Conservation (phyloP, 148 eudicot species). For the Chenopodium formosanum region DNA sequence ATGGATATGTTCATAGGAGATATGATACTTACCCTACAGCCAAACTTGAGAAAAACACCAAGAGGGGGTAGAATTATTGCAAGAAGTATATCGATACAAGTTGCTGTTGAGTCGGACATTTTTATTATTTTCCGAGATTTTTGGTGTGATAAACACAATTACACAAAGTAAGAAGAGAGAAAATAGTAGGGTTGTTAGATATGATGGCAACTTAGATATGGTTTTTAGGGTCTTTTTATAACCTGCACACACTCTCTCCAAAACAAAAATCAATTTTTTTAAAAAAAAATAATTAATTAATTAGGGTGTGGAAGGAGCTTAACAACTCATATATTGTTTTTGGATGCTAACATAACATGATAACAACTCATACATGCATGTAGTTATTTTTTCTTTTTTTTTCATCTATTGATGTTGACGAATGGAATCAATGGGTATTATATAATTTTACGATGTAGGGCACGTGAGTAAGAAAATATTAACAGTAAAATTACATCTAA, state of each 20-base stretch:
- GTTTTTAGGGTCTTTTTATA: too few relatives aligned
- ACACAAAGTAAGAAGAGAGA: not conserved
- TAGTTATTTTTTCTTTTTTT: too few relatives aligned
- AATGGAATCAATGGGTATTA: too few relatives aligned
- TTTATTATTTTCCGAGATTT: not conserved
- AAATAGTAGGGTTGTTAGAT: not conserved
- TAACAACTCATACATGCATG: not conserved
- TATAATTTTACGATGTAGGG: too few relatives aligned
- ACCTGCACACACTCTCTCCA: too few relatives aligned
- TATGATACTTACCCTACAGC: slow-evolving; percentile 25
- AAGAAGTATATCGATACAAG: slow-evolving; percentile 36
- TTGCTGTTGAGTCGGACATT: slow-evolving; percentile 30
- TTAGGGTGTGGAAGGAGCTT: too few relatives aligned
- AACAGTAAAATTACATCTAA: too few relatives aligned
- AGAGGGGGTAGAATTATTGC: slow-evolving; percentile 51
- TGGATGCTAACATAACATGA: not conserved
- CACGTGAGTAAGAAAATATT: too few relatives aligned
- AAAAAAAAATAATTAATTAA: too few relatives aligned
- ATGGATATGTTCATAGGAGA: not conserved
- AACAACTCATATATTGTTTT: not conserved
- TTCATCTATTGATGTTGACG: too few relatives aligned
- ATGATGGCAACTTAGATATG: too few relatives aligned
- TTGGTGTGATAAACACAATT: not conserved
- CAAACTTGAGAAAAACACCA: slow-evolving; percentile 45
- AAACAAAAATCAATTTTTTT: too few relatives aligned